Percentiles rank a stretch among this genome's conserved stretches.
Evolutionary conservation across 768 basidiomycete genomes (phyloP).

Genomic region (Phallus indusiatus): DNA sequence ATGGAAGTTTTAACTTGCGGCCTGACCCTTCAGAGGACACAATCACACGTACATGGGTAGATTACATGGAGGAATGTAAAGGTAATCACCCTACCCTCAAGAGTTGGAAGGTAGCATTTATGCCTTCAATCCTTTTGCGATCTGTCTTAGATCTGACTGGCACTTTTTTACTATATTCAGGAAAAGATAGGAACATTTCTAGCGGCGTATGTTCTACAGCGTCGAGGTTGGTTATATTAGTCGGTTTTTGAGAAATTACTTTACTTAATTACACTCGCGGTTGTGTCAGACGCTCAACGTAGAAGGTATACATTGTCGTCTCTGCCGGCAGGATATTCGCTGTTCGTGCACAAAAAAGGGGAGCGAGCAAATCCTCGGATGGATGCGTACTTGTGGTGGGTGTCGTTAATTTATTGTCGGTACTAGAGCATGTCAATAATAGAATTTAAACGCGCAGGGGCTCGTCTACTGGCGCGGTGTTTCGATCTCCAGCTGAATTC

Average conservation of each 20-base stretch:
- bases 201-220: background rate
- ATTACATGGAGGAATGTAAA: conserved; percentile 4
- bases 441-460: background rate
- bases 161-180: background rate
- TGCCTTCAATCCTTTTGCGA: background rate
- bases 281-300: background rate
- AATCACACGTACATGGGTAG: background rate
- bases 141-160: background rate
- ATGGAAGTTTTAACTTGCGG: background rate
- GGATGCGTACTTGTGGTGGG: conserved; percentile 3
- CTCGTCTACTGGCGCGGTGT: background rate
- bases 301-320: conserved; percentile 2
- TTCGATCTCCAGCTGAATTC: conserved; percentile 9
- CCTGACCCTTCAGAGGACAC: background rate
- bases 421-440: background rate
- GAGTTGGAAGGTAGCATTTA: background rate
- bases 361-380: background rate
- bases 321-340: background rate
- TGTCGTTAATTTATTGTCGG: background rate
- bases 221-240: background rate
- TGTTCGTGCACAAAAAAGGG: conserved; percentile 3
- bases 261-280: no score
- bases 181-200: conserved; percentile 4
- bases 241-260: no score
- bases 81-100: background rate